phyloP scores from a whole-genome alignment of 2,329 filamentous ascomycete genomes.

The Ilyonectria destructans region DNA sequence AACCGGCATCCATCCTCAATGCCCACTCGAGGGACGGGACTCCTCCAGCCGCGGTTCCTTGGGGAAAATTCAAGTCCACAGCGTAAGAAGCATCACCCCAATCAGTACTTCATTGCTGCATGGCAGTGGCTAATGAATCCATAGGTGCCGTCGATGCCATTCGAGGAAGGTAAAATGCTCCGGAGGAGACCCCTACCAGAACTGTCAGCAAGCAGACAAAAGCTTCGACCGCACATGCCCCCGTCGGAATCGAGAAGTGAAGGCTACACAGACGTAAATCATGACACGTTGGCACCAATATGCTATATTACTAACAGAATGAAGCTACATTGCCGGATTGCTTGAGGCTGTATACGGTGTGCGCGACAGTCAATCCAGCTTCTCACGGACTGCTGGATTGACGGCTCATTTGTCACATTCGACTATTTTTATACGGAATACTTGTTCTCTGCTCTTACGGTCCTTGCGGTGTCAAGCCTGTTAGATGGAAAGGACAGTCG shows the following conservation, averaged over 20 bases:
- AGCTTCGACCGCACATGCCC: constrained; percentile 2
- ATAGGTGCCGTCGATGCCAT: constrained; percentile 12
- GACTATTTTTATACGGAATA: constrained; percentile 36
- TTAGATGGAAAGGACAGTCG: not conserved
- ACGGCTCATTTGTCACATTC: constrained; percentile 27
- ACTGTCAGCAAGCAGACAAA: constrained; percentile 4
- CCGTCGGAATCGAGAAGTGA: constrained; percentile 1
- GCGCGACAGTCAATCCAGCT: constrained; percentile 28
- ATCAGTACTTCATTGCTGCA: too few relatives aligned
- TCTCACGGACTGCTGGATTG: constrained; percentile 31
- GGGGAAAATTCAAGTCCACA: too few relatives aligned
- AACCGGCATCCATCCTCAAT: too few relatives aligned
- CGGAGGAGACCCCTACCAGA: not conserved
- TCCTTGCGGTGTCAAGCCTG: constrained; percentile 33
- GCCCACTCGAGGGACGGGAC: too few relatives aligned
- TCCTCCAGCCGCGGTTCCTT: too few relatives aligned
- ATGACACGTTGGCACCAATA: too few relatives aligned
- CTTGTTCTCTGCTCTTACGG: constrained; percentile 33
- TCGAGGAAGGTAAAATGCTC: constrained; percentile 3
- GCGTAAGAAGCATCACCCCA: too few relatives aligned
- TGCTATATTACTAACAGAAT: too few relatives aligned
- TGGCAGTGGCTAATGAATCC: not conserved
- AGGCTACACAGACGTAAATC: constrained; percentile 4
- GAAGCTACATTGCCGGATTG: too few relatives aligned
- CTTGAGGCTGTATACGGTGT: constrained; percentile 22